Evolutionary conservation across 2,329 filamentous ascomycete genomes (phyloP), one percentile per base, ranked within the genome.

Genomic region (Fusarium pilosicola): DNA sequence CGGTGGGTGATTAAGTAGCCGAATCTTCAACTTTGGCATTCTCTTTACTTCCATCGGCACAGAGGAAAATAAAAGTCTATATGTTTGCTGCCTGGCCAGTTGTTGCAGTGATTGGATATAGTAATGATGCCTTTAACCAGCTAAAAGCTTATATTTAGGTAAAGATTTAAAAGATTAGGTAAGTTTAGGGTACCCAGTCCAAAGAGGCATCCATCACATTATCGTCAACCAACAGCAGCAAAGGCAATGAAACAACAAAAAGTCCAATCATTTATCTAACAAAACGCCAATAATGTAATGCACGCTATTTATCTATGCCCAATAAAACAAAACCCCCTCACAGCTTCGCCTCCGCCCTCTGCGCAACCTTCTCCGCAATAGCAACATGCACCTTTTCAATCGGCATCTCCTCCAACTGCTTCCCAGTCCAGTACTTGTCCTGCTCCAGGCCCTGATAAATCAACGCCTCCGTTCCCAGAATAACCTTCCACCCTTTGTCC

Each of bases 381-480:
- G 74, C 76, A 51, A 68, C 14, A 62, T 78, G 68, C 41, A 77
- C 76, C 68, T 78, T 71, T 15, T 77, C 64, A 57, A 73, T 64
- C 3, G 76, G 76, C 63, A 93, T 81, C 39, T 92, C 86, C 18
- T 86, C 83, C 3, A 91, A 80, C 36, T 86, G 80, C 75, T 84
- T 86, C 1, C 91, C 92, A 0, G 91, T 93, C 92, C 93, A 94
- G 71, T 86, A 86, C 59, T 80, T 82, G 68, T 88, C 86, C 80
- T 93, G 93, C 81, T 93, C 93, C 24, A 95, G 80, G 0, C 93
- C 93, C 81, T 95, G 93, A 83, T 91, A 94, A 72, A 95, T 92
- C 85, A 95, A 84, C 0, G 93, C 91, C 83, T 95, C 93, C 0
- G 92, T 94, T 0, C 93, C 93, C 11, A 94, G 80, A 30, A 95